Evolutionary conservation across 352 stramenopile genomes (phyloP), one percentile per base, ranked within the genome.

Genomic region (Phytophthora pseudosyringae): DNA sequence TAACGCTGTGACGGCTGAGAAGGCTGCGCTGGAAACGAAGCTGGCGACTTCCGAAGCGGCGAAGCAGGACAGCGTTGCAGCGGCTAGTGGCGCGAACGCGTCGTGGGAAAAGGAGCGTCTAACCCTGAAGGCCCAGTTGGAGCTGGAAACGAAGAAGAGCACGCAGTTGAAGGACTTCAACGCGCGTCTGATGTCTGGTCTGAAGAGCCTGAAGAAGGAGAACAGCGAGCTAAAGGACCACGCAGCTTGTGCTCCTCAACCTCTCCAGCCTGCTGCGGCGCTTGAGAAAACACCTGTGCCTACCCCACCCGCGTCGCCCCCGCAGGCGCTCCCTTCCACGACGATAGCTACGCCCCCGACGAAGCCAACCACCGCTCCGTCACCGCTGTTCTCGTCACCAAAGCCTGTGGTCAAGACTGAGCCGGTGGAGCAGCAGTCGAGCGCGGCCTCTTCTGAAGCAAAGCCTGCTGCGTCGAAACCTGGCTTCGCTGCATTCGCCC

Each of bases 131-230:
- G 72, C 78, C 1, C 77, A 82, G 8, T 53, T 91, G 29, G 86
- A 94, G 15, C 64, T 77, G 3, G 86, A 94, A 53, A 75, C 73
- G 9, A 90, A 92, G 74, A 85, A 86, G 53, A 77, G 71, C 18
- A 75, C 58, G 15, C 80, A 90, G 53, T 56, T 94, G 36, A 92
- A 90, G 66, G 81, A 91, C 12, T 87, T 94, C 45, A 94, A 91
- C 50, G 66, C 73, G 8, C 80, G 81, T 11, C 36, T 94, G 16
- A 80, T 94, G 70, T 76, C 67, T n/a, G 80, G 81, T 44, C 40
- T 91, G 33, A 94, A 91, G 62, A 78, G 40, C 26, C 44, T 91
- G 26, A 90, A 89, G 64, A 88, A 94, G 69, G 81, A 92, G 48
- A 94, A 91, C 59, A 80, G 65, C 13, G 79, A 94, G 51, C 56